Evolutionary conservation across 352 stramenopile genomes (phyloP).

Genomic region (Phytopythium helicoides): DNA sequence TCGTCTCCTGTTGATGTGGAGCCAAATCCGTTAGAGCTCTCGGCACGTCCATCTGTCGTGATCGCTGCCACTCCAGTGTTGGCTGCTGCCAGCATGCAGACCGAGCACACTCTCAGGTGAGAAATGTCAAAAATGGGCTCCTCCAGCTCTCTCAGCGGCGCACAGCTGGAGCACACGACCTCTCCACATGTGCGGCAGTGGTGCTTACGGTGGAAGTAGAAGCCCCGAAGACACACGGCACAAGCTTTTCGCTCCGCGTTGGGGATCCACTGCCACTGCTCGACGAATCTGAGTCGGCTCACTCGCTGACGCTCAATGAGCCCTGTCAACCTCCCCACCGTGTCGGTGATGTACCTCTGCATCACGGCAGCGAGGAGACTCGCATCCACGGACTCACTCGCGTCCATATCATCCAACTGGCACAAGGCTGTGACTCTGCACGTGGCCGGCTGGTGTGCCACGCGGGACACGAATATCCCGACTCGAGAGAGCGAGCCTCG

Average conservation of each 20-base stretch:
- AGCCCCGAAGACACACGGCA: constrained; percentile 63
- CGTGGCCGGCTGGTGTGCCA: constrained; percentile 50
- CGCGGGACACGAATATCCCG: constrained; percentile 62
- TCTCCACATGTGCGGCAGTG: constrained; percentile 71
- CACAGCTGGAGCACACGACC: constrained; percentile 69
- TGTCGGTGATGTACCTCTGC: constrained; percentile 44
- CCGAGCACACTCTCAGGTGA: constrained; percentile 59
- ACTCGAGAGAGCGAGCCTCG: constrained; percentile 53
- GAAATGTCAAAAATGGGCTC: constrained; percentile 70
- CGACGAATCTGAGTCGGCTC: constrained; percentile 65
- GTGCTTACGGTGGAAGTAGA: constrained; percentile 75
- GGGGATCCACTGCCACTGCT: constrained; percentile 78
- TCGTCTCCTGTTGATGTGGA: constrained; percentile 15
- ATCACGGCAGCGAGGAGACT: constrained; percentile 57
- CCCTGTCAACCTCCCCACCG: constrained; percentile 34
- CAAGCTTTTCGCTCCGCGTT: constrained; percentile 72
- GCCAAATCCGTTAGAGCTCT: neutral
- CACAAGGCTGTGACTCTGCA: constrained; percentile 68
- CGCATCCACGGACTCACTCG: constrained; percentile 21
- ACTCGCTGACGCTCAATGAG: constrained; percentile 65
- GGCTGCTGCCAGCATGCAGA: constrained; percentile 48
- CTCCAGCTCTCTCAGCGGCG: constrained; percentile 54
- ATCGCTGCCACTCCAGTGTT: constrained; percentile 9
- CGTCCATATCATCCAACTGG: constrained; percentile 64
- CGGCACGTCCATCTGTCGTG: constrained; percentile 3